These are phyloP conservation scores for Fusarium coicis DNA, from an alignment of 2,329 filamentous ascomycete species.

Conservation along the genomic window DNA sequence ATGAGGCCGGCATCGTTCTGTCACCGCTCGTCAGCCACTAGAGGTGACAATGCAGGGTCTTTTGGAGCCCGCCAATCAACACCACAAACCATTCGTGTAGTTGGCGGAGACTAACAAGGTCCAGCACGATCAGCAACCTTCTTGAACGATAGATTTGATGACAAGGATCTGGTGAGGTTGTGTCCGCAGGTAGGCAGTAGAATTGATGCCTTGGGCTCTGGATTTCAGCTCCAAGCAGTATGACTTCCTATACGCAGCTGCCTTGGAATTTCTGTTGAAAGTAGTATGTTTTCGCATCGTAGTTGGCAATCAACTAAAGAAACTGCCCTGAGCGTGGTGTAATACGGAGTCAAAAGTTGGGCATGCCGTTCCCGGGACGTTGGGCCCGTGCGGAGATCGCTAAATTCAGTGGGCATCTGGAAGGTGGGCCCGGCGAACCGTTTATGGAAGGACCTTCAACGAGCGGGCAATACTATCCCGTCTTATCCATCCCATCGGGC, in stretches of 20 bases:
- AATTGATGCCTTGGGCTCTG: slow-evolving; percentile 1
- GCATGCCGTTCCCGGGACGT: slow-evolving; percentile 6
- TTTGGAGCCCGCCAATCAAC: slow-evolving; percentile 19
- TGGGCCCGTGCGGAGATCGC: slow-evolving; percentile 12
- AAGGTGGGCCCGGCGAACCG: slow-evolving; percentile 18
- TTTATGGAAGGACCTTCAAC: slow-evolving; percentile 24
- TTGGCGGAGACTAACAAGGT: slow-evolving; percentile 5
- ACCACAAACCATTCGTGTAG: neutral
- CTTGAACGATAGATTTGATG: neutral
- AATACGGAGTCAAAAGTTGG: neutral
- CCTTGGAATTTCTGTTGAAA: neutral
- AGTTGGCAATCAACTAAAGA: neutral
- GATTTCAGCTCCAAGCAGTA: neutral
- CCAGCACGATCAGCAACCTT: slow-evolving; percentile 13
- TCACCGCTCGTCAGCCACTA: slow-evolving; percentile 33
- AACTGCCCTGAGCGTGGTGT: neutral
- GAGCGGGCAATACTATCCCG: neutral
- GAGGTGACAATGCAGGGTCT: slow-evolving; percentile 33
- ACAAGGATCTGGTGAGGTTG: neutral
- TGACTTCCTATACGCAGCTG: neutral
- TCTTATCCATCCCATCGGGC: neutral
- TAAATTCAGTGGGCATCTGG: neutral
- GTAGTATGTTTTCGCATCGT: neutral
- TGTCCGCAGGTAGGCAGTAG: slow-evolving; percentile 3
- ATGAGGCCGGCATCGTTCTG: slow-evolving; percentile 27